Base-by-base conservation (phyloP, 306 rosid species). In the Trifolium subterraneum region DNA sequence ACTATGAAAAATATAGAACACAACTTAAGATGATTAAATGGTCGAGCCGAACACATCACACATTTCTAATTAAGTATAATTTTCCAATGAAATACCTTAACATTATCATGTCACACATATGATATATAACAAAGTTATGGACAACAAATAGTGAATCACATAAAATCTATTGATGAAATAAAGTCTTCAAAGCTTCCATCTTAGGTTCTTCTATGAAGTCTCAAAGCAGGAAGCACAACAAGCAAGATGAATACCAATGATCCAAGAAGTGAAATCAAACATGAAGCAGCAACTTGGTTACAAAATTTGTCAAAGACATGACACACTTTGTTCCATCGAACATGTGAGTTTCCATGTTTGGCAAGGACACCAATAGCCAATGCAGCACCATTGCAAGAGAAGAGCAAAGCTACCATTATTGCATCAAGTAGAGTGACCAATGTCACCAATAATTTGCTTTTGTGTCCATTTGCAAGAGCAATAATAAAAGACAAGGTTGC, bases 281-380 rank as follows among this genome's bases (percentile, higher is more conserved):
- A 10, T 8, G 97, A 65, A 16, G 74, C 84, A 31, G 78, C 74
- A 1, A 20, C 81, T 61, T 85, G 93, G 77, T 80, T 6, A 51
- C 98, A 93, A 58, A 91, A 93, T 61, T 60, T 88, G 0, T 71
- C 88, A 61, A 91, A 89, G 1, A 79, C 74, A 25, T 86, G 39
- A 64, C 98, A 93, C 6, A 93, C 97, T 68, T 91, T 80, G 19
- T 75, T 54, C 98, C 98, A 93, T 14, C 13, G 84, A 48, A 93
- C 80, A 45, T 80, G 96, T 11, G 93, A 78, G 62, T 93, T 93
- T 39, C 97, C 98, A 23, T 72, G 59, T 67, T 60, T 74, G 8
- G 90, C 92, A 4, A 93, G 70, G 0, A 91, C 4, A 2, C 96
- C 94, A 14, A 89, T 55, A 0, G 92, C 92, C 0, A n/a, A 4